Base-by-base conservation (phyloP, 164 flowering plant genomes). In the Hamamelis virginiana region DNA sequence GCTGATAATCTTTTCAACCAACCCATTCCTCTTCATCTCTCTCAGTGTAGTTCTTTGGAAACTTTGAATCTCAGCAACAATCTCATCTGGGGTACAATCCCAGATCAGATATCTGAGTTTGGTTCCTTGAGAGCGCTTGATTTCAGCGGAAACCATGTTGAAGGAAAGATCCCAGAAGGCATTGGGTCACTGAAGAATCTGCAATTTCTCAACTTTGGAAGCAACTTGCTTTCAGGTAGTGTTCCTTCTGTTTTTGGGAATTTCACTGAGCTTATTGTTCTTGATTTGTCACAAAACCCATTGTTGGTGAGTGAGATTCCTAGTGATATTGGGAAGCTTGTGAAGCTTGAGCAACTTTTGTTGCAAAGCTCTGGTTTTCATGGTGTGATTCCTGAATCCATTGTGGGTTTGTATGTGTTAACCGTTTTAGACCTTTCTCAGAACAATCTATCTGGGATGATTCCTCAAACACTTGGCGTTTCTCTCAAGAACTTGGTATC, bases 31-130 rank as follows among this genome's bases (percentile, higher is more conserved):
- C 86, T 89, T 45, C 89, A 85, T 26, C 80, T 93, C 47, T 87
- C 91, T n/a, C 77, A 81, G 25, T 93, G 98, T 69, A 69, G 26
- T 13, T 74, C 84, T 15, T 70, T 92, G 74, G 76, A 81, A 65
- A 77, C 80, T 47, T 68, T 93, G 62, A 91, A 91, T 80, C 84
- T 93, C 65, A 91, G 94, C 59, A 79, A 74, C 75, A 92, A 91
- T 72, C 92, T 89, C 80, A 80, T 91, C 1, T 88, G 91, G 94
- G 98, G 98, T 19, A 79, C 92, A 10, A 81, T 93, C 77, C 98
- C 97, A 63, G 87, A 82, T 47, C 91, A 86, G 76, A 76, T 91
- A 71, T 86, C 85, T 62, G 84, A 67, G 76, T 87, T 87, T 68
- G 64, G 59, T 33, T 80, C 89, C 9, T 66, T 93, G 74, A 77